Conservation (phyloP, 2,329 filamentous ascomycete species). For the Trichoderma sp. region DNA sequence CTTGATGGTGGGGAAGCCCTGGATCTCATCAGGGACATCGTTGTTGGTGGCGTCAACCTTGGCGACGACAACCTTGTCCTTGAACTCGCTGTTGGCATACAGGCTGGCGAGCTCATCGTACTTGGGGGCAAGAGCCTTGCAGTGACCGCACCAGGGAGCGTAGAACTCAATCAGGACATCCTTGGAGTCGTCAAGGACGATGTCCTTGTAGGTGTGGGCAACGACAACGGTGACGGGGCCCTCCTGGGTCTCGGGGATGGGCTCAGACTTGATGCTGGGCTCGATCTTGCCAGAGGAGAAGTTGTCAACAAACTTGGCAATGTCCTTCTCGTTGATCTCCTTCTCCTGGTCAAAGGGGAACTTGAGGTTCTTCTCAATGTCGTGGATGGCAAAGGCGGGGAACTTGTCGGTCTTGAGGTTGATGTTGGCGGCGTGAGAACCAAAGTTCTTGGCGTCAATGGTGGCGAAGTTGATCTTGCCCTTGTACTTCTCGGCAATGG, state of each 20-base stretch:
- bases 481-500: conserved; percentile 86
- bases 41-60: conserved; percentile 97
- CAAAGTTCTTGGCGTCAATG: conserved; percentile 91
- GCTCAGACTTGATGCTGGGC: conserved; percentile 98
- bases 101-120: conserved; percentile 86
- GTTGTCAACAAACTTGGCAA: conserved; percentile 81
- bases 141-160: conserved; percentile 99
- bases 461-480: conserved; percentile 96
- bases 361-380: conserved; percentile 93
- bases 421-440: conserved; percentile 92
- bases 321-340: conserved; percentile 68
- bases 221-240: conserved; percentile 85
- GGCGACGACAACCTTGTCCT: conserved; percentile 84
- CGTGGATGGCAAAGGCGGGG: conserved; percentile 97
- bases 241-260: conserved; percentile 89
- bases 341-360: conserved; percentile 87
- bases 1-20: conserved; percentile 99
- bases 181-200: conserved; percentile 92
- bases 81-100: conserved; percentile 76
- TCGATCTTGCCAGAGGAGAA: conserved; percentile 85
- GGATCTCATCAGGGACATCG: conserved; percentile 94
- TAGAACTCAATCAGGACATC: conserved; percentile 98
- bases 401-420: conserved; percentile 96
- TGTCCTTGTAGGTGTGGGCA: conserved; percentile 86
- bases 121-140: conserved; percentile 95